Conservation (phyloP, 1,284 basidiomycete species). For the Thecaphora frezii region DNA sequence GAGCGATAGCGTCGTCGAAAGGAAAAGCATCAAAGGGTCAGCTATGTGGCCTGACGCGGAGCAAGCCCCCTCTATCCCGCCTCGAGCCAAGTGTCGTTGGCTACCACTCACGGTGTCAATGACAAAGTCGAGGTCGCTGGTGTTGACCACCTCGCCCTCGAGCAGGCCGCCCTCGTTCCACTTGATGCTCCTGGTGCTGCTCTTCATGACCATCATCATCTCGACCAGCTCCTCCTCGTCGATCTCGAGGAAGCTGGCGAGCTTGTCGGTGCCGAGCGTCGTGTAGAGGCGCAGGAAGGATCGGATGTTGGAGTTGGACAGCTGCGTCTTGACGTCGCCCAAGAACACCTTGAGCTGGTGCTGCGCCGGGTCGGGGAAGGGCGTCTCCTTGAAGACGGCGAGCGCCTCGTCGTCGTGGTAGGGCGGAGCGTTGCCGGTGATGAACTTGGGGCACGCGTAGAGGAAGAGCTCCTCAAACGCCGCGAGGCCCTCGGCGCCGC, state of each 20-base stretch:
- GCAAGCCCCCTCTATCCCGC: background rate
- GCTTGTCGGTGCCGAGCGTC: slow-evolving; percentile 84
- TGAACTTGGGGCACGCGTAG: slow-evolving; percentile 94
- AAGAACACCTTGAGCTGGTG: slow-evolving; percentile 84
- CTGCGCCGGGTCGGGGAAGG: slow-evolving; percentile 72
- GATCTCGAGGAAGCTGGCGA: slow-evolving; percentile 80
- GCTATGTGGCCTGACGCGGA: background rate
- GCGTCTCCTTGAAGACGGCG: slow-evolving; percentile 63
- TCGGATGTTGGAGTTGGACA: slow-evolving; percentile 79
- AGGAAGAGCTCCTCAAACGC: slow-evolving; percentile 93
- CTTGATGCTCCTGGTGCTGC: slow-evolving; percentile 67
- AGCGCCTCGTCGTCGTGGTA: slow-evolving; percentile 80
- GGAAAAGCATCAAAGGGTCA: too few species aligned
- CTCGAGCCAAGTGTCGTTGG: too few species aligned
- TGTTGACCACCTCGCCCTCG: slow-evolving; percentile 82
- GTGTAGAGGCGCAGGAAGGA: slow-evolving; percentile 95
- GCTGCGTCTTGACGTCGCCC: slow-evolving; percentile 73
- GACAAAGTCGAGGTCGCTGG: slow-evolving; percentile 91
- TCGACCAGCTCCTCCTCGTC: slow-evolving; percentile 93
- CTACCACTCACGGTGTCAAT: slow-evolving; percentile 77
- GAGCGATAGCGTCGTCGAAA: too few species aligned
- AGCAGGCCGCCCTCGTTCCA: slow-evolving; percentile 71
- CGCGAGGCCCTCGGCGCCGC: slow-evolving; percentile 68
- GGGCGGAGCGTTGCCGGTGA: slow-evolving; percentile 81
- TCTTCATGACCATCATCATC: slow-evolving; percentile 96